These are phyloP conservation scores for Corynespora cassiicola DNA, from an alignment of 2,329 filamentous ascomycete genomes.

Conservation along the genomic window DNA sequence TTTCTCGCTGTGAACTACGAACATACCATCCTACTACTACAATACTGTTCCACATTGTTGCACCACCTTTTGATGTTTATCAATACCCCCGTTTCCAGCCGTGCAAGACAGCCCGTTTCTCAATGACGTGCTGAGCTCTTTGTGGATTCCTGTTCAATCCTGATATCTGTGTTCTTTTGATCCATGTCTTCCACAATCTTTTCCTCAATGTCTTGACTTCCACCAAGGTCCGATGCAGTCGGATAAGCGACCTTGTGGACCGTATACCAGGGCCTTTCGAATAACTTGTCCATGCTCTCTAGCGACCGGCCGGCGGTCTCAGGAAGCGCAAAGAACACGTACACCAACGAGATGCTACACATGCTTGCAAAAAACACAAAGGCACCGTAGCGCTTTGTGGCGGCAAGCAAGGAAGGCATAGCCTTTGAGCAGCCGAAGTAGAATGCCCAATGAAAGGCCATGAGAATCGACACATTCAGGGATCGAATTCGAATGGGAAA, in stretches of 20 bases:
- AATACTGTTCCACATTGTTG: too few relatives aligned
- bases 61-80: too few relatives aligned
- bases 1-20: too few relatives aligned
- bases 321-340: constrained; percentile 43
- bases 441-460: constrained; percentile 52
- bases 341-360: constrained; percentile 32
- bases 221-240: constrained; percentile 11
- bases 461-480: constrained; percentile 49
- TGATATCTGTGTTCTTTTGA: too few relatives aligned
- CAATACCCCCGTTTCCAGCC: too few relatives aligned
- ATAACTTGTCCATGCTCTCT: constrained; percentile 22
- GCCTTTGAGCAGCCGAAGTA: constrained; percentile 44
- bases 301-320: constrained; percentile 25
- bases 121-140: too few relatives aligned
- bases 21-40: too few relatives aligned
- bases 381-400: constrained; percentile 38
- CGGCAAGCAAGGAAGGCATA: constrained; percentile 43
- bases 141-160: too few relatives aligned
- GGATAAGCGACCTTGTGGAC: constrained; percentile 24
- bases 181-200: too few relatives aligned
- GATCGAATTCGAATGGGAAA: constrained; percentile 53
- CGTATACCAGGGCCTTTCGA: constrained; percentile 23
- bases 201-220: too few relatives aligned
- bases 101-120: too few relatives aligned
- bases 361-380: constrained; percentile 40